phyloP scores from a whole-genome alignment of 305 asterid genomes.

The Fraxinus dipetala region DNA sequence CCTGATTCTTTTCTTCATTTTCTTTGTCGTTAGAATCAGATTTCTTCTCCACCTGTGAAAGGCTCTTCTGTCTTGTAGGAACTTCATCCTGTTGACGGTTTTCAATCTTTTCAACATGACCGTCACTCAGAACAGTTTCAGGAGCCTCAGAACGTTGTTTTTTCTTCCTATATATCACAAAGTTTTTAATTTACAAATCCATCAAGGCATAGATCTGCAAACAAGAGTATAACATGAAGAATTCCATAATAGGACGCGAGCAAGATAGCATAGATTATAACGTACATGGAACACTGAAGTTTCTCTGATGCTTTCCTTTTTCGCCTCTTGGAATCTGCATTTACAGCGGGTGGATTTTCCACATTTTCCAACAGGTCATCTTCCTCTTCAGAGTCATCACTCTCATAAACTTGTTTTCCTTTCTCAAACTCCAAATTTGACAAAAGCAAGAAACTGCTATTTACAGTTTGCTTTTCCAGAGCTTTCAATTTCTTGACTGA shows the following conservation, averaged over 20 bases:
- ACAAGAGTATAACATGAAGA: slow-evolving; percentile 16
- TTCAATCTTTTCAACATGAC: slow-evolving; percentile 27
- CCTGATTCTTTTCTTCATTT: slow-evolving; percentile 28
- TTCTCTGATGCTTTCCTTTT: slow-evolving; percentile 68
- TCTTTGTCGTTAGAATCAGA: slow-evolving; percentile 33
- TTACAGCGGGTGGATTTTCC: slow-evolving; percentile 32
- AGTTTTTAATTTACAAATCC: not conserved
- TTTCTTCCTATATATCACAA: slow-evolving; percentile 55
- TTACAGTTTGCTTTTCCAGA: slow-evolving; percentile 43
- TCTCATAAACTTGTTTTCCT: slow-evolving; percentile 55
- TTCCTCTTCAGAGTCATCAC: slow-evolving; percentile 49
- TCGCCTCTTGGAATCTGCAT: slow-evolving; percentile 40
- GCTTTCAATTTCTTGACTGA: slow-evolving; percentile 38
- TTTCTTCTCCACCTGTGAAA: slow-evolving; percentile 29
- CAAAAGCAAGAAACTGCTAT: slow-evolving; percentile 52
- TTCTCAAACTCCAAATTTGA: slow-evolving; percentile 65
- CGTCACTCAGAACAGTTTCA: slow-evolving; percentile 32
- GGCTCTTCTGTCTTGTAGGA: slow-evolving; percentile 29
- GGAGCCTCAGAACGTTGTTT: slow-evolving; percentile 42
- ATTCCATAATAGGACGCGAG: not conserved
- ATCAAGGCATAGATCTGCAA: slow-evolving; percentile 12
- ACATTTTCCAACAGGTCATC: slow-evolving; percentile 31
- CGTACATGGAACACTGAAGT: slow-evolving; percentile 55
- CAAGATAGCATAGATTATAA: slow-evolving; percentile 8
- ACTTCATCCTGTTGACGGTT: slow-evolving; percentile 30